Base-by-base conservation (phyloP, 2,329 filamentous ascomycete genomes). In the Fusarium sacchari region DNA sequence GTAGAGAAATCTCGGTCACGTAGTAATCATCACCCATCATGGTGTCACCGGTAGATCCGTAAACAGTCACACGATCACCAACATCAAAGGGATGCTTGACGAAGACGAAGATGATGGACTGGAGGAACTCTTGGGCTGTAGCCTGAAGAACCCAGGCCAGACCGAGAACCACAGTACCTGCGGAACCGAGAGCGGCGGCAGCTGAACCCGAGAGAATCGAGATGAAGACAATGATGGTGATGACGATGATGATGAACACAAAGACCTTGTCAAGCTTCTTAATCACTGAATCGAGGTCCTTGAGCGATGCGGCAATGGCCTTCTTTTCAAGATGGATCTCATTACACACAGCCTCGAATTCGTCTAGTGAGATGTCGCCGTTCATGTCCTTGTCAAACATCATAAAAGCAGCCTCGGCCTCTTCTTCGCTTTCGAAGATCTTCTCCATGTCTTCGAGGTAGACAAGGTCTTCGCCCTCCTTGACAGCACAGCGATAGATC, bases 321-420 rank as follows among this genome's bases (percentile, higher is more conserved):
- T 98, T 98, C 79, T 96, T 93, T 84, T 98, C 96, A 22, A 96
- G 90, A 40, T 96, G 95, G 73, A 98, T 96, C 79, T 98, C 96
- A 58, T 97, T 95, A 82, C 94, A 97, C 30, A 97, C 95, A 28
- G 94, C 91, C 81, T 98, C 95, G 28, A 98, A 89, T 80, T 98
- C 96, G 78, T 97, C 94, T 89, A 97, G 95, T 2, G 94, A 97
- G 56, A 98, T 97, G 78, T 98, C 96, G 8, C 95, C 96, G 73
- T 98, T 98, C 85, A 98, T 90, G 78, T 98, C 96, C 80, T 96
- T 97, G 83, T 98, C 96, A 76, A 98, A 98, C 86, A 98, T 95
- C 76, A 88, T 87, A 78, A 98, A 98, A 1, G 95, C 95, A 6
- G 93, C 93, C 60, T 96, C 93, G 1, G 95, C 94, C 79, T 98